phyloP scores from a whole-genome alignment of 257 asterid genomes.

The Oldenlandia corymbosa region DNA sequence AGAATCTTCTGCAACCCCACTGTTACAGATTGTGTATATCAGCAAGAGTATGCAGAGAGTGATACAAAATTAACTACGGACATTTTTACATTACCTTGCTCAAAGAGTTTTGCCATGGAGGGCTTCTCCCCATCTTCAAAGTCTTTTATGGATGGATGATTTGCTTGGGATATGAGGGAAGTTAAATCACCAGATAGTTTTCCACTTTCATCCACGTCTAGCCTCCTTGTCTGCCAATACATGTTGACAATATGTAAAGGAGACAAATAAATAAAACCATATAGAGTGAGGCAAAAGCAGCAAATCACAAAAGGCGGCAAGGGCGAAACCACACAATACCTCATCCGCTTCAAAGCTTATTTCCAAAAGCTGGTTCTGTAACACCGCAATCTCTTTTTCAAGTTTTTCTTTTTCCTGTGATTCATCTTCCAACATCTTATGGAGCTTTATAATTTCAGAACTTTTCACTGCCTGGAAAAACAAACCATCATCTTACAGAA shows the following conservation, averaged over 20 bases:
- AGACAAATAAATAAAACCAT: background rate
- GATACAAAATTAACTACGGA: slow-evolving; percentile 6
- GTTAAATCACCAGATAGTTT: slow-evolving; percentile 34
- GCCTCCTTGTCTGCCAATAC: slow-evolving; percentile 58
- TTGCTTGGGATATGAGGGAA: slow-evolving; percentile 47
- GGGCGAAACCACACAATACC: slow-evolving; percentile 30
- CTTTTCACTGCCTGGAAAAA: slow-evolving; percentile 48
- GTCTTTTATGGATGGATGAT: slow-evolving; percentile 45
- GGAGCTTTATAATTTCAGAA: slow-evolving; percentile 59
- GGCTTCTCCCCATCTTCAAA: slow-evolving; percentile 56
- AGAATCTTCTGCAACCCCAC: slow-evolving; percentile 88
- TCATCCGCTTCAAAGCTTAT: slow-evolving; percentile 78
- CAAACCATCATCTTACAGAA: slow-evolving; percentile 9
- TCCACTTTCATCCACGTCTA: slow-evolving; percentile 41
- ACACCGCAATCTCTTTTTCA: slow-evolving; percentile 58
- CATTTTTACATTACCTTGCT: slow-evolving; percentile 56
- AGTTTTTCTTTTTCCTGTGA: slow-evolving; percentile 46
- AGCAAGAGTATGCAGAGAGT: slow-evolving; percentile 10
- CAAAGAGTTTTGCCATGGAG: slow-evolving; percentile 71
- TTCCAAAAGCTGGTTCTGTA: slow-evolving; percentile 61
- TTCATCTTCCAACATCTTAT: slow-evolving; percentile 64
- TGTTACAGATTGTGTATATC: slow-evolving; percentile 19
- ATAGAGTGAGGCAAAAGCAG: background rate
- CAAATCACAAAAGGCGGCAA: background rate
- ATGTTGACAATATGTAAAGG: background rate